A percentile compares a stretch with the other conserved stretches of the same genome.
Evolutionary conservation across 2,329 filamentous ascomycete genomes (phyloP).

Genomic region (Trichoderma arundinaceum): DNA sequence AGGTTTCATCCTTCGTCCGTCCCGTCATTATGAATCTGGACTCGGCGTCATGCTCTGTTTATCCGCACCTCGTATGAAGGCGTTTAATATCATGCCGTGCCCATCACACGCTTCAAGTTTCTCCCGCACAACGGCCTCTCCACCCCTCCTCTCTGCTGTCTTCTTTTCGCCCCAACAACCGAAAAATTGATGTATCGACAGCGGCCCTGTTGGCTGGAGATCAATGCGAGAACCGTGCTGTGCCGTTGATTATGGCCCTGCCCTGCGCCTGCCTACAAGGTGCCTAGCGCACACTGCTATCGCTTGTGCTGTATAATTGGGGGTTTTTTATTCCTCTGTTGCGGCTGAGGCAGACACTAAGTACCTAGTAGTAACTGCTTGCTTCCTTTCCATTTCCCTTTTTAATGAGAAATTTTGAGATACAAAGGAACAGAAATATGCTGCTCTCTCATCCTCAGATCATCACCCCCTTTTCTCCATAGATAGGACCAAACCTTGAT

Average conservation of each 20-base stretch:
- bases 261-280: no score
- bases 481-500: constrained; percentile 13
- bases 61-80: neutral
- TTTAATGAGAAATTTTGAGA: neutral
- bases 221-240: neutral
- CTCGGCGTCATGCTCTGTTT: neutral
- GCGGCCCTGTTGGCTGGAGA: constrained; percentile 13
- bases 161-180: constrained; percentile 24
- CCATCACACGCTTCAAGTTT: constrained; percentile 18
- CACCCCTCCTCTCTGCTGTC: neutral
- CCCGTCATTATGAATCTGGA: neutral
- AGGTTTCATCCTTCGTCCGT: constrained; percentile 11
- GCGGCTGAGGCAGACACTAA: no score
- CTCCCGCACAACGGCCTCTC: neutral
- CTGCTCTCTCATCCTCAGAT: neutral
- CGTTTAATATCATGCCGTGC: constrained; percentile 22
- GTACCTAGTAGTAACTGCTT: no score
- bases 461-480: neutral
- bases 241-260: neutral
- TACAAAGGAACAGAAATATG: neutral
- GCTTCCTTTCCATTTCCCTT: no score
- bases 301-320: no score
- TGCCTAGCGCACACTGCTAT: no score
- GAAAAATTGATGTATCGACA: constrained; percentile 13
- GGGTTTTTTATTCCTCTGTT: no score